Base-by-base conservation (phyloP, 768 basidiomycete species). In the Saitozyma podzolica region DNA sequence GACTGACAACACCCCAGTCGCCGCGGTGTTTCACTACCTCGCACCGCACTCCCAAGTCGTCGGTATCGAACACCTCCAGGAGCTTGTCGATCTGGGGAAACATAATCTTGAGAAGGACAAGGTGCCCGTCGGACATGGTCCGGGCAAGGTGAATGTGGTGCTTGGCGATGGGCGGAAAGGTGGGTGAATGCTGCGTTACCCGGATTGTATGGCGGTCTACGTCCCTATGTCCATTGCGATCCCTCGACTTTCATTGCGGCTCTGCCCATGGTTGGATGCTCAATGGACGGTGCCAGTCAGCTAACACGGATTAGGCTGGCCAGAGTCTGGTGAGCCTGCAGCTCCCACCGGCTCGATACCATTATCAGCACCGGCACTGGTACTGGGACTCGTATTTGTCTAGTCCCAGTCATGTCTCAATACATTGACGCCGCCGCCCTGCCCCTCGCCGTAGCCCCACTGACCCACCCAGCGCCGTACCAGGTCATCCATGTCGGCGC, bases 401-500 rank as follows among this genome's bases (percentile, higher is more conserved):
- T 5, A 29, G 29, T 29, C 29, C 29, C 29, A 29, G 29, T 29
- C 29, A 29, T 5, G 29, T 2, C 29, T 29, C 29, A 29, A 29
- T 29, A 2, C 29, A 29, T 29, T 29, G 29, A 29, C 29, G 29
- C 29, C 29, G 29, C 10, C 9, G 40, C 20, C 17, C 29, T n/a
- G 37, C 14, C 40, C 42, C n/a, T 29, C 19, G 50, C 16, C 57
- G 29, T 39, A 10, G 39, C 29, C 56, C 54, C 41, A 54, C 50
- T 13, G 39, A 47, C 48, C 19, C 19, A 20, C 17, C 2, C 59
- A 74, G 80, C 75, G 9, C 89, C 89, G 0, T 92, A 87, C 73
- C 85, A 91, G 64, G 88, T 86, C 0, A 96, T 97, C 54, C 94
- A 98, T 68, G 94, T 97, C 43, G 95, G 95, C 4, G 95, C 95